These are phyloP conservation scores for Pyricularia sp. DNA, from an alignment of 2,329 filamentous ascomycete genomes.

Conservation along the genomic window DNA sequence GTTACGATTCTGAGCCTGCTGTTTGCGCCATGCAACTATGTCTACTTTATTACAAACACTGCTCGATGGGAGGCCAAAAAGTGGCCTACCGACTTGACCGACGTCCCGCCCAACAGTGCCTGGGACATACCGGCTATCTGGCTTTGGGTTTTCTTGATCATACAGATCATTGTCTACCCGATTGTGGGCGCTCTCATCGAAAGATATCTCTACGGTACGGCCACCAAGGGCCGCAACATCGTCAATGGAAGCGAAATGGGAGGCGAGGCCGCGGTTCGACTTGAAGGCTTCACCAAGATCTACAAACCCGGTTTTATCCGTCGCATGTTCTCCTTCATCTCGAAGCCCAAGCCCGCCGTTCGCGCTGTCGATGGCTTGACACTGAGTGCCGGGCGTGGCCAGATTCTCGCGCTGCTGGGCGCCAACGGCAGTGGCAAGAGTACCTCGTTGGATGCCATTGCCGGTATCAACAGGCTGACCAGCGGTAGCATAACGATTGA, in stretches of 20 bases:
- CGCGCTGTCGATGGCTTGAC: conserved; percentile 69
- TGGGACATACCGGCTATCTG: conserved; percentile 65
- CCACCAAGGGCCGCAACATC: conserved; percentile 50
- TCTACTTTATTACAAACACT: conserved; percentile 68
- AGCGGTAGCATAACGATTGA: conserved; percentile 70
- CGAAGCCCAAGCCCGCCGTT: conserved; percentile 52
- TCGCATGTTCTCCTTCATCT: conserved; percentile 35
- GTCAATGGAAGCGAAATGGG: conserved; percentile 22
- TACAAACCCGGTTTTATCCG: conserved; percentile 60
- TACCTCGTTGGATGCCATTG: conserved; percentile 81
- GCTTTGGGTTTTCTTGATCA: conserved; percentile 66
- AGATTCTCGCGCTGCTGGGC: conserved; percentile 79
- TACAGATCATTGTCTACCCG: conserved; percentile 73
- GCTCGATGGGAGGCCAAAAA: conserved; percentile 65
- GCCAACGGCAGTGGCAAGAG: conserved; percentile 89
- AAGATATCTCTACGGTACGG: conserved; percentile 64
- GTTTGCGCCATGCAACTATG: conserved; percentile 82
- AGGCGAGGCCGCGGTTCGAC: conserved; percentile 50
- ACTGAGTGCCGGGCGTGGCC: conserved; percentile 62
- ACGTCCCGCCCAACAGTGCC: conserved; percentile 52
- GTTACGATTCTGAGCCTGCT: conserved; percentile 64
- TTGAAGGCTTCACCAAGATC: conserved; percentile 68
- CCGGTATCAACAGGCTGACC: conserved; percentile 69
- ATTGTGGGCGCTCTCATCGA: conserved; percentile 68
- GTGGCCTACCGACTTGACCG: conserved; percentile 48